Base-by-base conservation (phyloP, 495 filamentous ascomycete genomes). In the Hypoxylon perforatum region DNA sequence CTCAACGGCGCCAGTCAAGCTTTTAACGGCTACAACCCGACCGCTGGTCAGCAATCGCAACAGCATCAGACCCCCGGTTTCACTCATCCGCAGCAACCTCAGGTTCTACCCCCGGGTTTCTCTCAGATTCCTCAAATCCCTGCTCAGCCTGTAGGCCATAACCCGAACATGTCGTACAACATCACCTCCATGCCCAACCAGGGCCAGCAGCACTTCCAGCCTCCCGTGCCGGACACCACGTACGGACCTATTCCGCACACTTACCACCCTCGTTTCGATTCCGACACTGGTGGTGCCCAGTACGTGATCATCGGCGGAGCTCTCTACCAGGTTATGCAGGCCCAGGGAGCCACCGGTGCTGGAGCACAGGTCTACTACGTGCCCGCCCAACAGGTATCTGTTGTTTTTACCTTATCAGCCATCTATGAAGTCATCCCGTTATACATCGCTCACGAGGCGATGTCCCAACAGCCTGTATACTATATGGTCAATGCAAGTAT, bases 191-290 rank as follows among this genome's bases (percentile, higher is more conserved):
- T 67, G 63, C 71, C 71, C 48, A 53, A 69, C 61, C 59, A 62
- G 33, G 71, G 77, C 62, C 59, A 74, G 18, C 76, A 80, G 18
- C 76, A 80, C 71, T 82, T 76, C 57, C 80, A 84, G 52, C 83
- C 82, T 1, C 81, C 80, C 18, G 78, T 81, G 15, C 77, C 77
- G 25, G 77, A 79, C 25, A 83, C 82, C 18, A 77, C 75, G 25
- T 69, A 72, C 55, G 83, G 82, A 1, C 73, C 78, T 5, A 77
- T 78, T 39, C 42, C 73, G 11, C 78, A 85, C 46, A 76, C 70
- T 17, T 85, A 82, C 49, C 75, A 79, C 19, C 82, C 82, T 17
- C 78, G 81, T 5, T 65, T 69, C 15, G 83, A 85, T 48, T 39
- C 36, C 14, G 38, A n/a, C 21, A 28, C 11, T 42, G 38, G 44